Evolutionary conservation across 2,329 filamentous ascomycete genomes (phyloP).

Genomic region (Alternaria metachromatica): DNA sequence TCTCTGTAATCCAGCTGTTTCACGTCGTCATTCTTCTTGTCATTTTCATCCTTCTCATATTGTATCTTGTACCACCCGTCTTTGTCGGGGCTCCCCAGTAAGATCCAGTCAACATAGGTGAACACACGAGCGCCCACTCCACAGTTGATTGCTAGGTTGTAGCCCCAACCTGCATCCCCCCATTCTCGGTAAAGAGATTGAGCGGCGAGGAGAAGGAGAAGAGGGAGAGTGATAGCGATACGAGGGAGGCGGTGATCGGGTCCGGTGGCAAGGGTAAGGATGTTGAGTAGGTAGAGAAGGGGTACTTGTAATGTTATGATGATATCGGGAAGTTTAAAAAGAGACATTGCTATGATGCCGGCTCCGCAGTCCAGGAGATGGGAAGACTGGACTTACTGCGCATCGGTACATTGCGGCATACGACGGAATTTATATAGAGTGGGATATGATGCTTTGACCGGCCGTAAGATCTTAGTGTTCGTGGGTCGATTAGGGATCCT

Average conservation of each 20-base stretch:
- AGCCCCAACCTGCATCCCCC: slow-evolving; percentile 13
- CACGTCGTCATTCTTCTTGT: neutral
- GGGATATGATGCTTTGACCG: neutral
- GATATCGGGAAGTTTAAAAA: slow-evolving; percentile 13
- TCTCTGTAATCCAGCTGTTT: neutral
- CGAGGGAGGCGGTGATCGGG: slow-evolving; percentile 12
- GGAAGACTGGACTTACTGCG: neutral
- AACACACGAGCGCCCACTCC: slow-evolving; percentile 8
- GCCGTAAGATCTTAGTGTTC: neutral
- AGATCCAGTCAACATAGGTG: slow-evolving; percentile 29
- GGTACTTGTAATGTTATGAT: slow-evolving; percentile 17
- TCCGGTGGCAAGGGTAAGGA: slow-evolving; percentile 22
- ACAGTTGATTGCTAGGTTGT: slow-evolving; percentile 21
- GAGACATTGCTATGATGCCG: neutral
- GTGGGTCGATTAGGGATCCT: neutral
- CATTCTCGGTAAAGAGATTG: slow-evolving; percentile 28
- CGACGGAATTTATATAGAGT: neutral
- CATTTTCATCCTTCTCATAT: slow-evolving; percentile 1
- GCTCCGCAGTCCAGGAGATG: neutral
- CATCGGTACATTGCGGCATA: neutral
- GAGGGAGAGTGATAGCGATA: slow-evolving; percentile 20
- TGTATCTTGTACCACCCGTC: slow-evolving; percentile 33
- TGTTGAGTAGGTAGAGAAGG: slow-evolving; percentile 20
- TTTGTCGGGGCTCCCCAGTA: slow-evolving; percentile 30
- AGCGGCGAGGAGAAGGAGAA: slow-evolving; percentile 16